Conservation (phyloP, 768 basidiomycete genomes). For the Suillus spraguei region DNA sequence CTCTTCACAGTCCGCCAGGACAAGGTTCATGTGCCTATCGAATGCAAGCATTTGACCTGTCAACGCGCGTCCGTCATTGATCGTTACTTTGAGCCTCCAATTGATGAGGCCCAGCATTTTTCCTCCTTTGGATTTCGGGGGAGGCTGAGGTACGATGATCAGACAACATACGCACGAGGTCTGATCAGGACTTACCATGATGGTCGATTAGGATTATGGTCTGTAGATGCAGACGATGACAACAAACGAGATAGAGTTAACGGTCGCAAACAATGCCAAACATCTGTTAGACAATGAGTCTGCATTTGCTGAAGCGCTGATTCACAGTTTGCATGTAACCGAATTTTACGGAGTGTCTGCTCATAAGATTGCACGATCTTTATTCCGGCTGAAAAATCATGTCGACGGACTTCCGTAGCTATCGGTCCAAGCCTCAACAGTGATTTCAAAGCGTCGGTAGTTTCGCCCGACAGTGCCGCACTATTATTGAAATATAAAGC, state of each 20-base stretch:
- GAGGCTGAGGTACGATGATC: constrained; percentile 56
- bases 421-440: no score
- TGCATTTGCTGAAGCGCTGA: no score
- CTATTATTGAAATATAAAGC: background rate
- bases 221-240: constrained; percentile 19
- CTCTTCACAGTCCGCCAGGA: constrained; percentile 97
- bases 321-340: background rate
- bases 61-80: constrained; percentile 95
- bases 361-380: background rate
- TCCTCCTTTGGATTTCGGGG: constrained; percentile 96
- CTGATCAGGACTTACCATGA: constrained; percentile 51
- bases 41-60: constrained; percentile 99
- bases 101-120: constrained; percentile 98
- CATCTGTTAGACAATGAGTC: background rate
- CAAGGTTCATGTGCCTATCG: constrained; percentile 99
- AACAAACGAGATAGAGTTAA: constrained; percentile 10
- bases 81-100: constrained; percentile 95
- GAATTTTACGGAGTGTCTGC: background rate
- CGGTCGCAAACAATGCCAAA: background rate
- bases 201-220: constrained; percentile 40
- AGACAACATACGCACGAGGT: background rate
- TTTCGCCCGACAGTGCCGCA: background rate
- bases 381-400: background rate
- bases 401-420: background rate
- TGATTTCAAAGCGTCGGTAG: background rate